Base-by-base conservation (phyloP, 2,329 filamentous ascomycete genomes). In the Exophiala phaeomuriformis region DNA sequence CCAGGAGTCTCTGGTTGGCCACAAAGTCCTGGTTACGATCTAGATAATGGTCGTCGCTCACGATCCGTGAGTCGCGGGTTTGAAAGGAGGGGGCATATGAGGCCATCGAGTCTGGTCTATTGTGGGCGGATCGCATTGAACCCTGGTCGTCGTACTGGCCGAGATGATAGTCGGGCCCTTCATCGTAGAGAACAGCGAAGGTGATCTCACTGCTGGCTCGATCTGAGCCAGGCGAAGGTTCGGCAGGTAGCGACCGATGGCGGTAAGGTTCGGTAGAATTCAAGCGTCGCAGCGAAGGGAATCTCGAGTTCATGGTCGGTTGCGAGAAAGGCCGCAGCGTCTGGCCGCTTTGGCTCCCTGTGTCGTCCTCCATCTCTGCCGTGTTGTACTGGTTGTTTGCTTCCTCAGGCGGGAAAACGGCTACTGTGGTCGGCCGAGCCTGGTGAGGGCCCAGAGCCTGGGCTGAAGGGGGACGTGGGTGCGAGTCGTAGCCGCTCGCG, bases 171-270 rank as follows among this genome's bases (percentile, higher is more conserved):
- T 63, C 61, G 39, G 59, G 61, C 29, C 60, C 58, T 49, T 63
- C 61, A 42, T 63, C 61, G 32, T 63, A 62, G n/a, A 63, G 56
- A 7, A 62, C 60, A 50, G 61, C 61, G 47, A 63, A 63, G 47
- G 61, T 63, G 47, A 60, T 58, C 48, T 63, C 61, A 52, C 61
- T 63, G 53, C 55, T 58, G 52, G 56, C 56, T 31, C 60, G 58
- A 51, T 62, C 60, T n/a, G 59, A 62, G 52, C 59, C 59, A 49
- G 56, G 53, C 45, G 56, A 55, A 32, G 55, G 54, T 47, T 62
- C 60, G 30, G 61, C 56, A 49, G 61, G 61, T 51, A 63, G 48
- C 32, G 61, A 62, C 31, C 60, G 54, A 44, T 62, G 61, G 52
- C 59, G 57, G 35, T 62, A 62, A 31, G 60, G 56, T 47, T 63